Evolutionary conservation across 1,284 basidiomycete species (phyloP), one percentile per base, ranked within the genome.

Genomic region (Ustanciosporium gigantosporum): DNA sequence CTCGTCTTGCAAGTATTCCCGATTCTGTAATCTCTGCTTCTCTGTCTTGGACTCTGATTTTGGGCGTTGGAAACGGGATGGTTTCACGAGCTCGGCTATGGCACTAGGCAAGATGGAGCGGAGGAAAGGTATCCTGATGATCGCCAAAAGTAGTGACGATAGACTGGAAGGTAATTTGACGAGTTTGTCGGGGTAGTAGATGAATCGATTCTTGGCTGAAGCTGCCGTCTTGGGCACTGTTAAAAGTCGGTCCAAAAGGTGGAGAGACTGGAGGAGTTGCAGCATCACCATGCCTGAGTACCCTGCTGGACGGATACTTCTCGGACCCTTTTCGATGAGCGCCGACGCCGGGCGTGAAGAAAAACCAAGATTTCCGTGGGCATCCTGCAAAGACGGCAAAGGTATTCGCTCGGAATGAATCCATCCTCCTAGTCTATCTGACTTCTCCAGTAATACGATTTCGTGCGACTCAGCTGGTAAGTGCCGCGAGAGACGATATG

Each of bases 351-450:
- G 27, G 34, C 4, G 14, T 34, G 7, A 7, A 5, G 20, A 21
- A 9, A 22, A 8, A 7, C 9, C 8, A 7, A 19, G 20, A 11
- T 9, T n/a, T n/a, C 11, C n/a, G 5, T 23, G 19, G 8, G 19
- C 32, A 5, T 19, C 21, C n/a, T 15, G 5, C 3, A 8, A 7
- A 22, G 41, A 25, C 6, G 46, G 46, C 14, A 73, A 47, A 22
- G 78, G 56, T n/a, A 87, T 80, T 1, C 84, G 82, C 52, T 87
- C 81, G 59, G 86, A 86, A 48, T 80, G 80, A 0, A 91, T 84
- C 91, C 91, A 96, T 24, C 93, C 93, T 9, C 93, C 93, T 2
- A 88, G 79, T 3, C 85, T 80, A 0, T 80, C 40, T 3, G 83
- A 79, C 60, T 82, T 84, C 68, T 95, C 91, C 17, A 92, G 62